Conservation (phyloP, 2,329 filamentous ascomycete species). For the Colletotrichum ledebouriae region DNA sequence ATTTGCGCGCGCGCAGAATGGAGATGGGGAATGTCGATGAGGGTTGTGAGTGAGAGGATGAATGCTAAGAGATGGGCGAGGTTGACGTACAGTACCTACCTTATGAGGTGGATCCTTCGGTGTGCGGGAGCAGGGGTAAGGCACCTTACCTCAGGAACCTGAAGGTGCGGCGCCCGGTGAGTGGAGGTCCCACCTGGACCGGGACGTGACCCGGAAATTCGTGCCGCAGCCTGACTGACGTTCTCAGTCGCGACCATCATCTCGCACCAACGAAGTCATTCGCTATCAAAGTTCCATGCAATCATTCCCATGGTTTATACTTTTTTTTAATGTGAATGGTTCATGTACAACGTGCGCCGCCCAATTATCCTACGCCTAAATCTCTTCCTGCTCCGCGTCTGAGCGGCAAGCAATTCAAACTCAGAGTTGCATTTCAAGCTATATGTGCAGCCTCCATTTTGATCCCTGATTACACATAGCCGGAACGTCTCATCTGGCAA, state of each 20-base stretch:
- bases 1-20: not conserved
- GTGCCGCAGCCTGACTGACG: too few relatives aligned
- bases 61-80: constrained; percentile 9
- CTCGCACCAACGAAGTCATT: not conserved
- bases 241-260: not conserved
- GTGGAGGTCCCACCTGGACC: constrained; percentile 3
- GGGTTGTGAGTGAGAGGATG: constrained; percentile 14
- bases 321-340: constrained; percentile 5
- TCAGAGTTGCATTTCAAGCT: constrained; percentile 7
- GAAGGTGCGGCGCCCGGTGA: constrained; percentile 21
- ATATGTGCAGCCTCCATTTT: constrained; percentile 25
- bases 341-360: constrained; percentile 24
- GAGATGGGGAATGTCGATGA: not conserved
- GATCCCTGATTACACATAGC: not conserved
- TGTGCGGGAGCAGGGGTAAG: constrained; percentile 12
- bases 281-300: not conserved
- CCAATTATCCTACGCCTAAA: constrained; percentile 8
- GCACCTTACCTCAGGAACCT: too few relatives aligned
- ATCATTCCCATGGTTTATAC: not conserved
- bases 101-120: constrained; percentile 33
- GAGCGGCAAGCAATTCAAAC: constrained; percentile 12
- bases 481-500: constrained; percentile 3
- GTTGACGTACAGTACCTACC: constrained; percentile 17
- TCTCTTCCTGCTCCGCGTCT: constrained; percentile 6
- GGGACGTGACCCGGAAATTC: too few relatives aligned